Conservation (phyloP, 2,329 filamentous ascomycete species). For the Pseudogymnoascus destructans region DNA sequence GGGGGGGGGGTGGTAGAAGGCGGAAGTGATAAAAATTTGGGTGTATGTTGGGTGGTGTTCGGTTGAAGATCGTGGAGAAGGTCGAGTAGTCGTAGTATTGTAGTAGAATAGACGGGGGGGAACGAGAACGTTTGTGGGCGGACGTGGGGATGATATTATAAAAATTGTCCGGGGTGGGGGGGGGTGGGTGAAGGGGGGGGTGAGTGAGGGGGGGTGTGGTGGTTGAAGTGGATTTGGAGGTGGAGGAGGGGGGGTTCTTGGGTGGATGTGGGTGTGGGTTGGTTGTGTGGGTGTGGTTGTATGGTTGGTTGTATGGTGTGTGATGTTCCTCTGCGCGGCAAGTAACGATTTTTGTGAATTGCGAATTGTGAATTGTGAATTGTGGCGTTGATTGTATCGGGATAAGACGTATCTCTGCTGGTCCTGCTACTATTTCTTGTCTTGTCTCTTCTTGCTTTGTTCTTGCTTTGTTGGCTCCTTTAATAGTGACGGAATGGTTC, state of each 20-base stretch:
- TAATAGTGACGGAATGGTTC: not conserved
- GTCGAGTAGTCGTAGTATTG: not conserved
- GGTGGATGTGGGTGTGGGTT: not conserved
- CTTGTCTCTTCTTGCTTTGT: not conserved
- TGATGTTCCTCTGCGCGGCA: not conserved
- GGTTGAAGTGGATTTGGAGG: too few relatives aligned
- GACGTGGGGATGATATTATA: not conserved
- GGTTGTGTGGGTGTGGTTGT: not conserved
- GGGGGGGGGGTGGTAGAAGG: not conserved
- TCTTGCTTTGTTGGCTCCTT: not conserved
- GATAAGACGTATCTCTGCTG: not conserved
- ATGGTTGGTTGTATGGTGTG: not conserved
- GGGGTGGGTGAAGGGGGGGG: too few relatives aligned
- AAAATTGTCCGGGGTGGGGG: too few relatives aligned
- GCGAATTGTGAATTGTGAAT: not conserved
- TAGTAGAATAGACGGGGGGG: not conserved
- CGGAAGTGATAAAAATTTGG: not conserved
- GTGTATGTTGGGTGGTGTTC: not conserved
- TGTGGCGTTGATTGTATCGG: not conserved
- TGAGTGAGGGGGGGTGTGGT: too few relatives aligned
- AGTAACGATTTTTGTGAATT: not conserved
- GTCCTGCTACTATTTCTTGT: not conserved
- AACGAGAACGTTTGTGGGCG: not conserved
- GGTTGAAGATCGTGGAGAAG: not conserved
- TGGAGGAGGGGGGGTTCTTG: not conserved